These are phyloP conservation scores for Trichophyton schoenleinii DNA, from an alignment of 2,329 filamentous ascomycete genomes.

Conservation along the genomic window DNA sequence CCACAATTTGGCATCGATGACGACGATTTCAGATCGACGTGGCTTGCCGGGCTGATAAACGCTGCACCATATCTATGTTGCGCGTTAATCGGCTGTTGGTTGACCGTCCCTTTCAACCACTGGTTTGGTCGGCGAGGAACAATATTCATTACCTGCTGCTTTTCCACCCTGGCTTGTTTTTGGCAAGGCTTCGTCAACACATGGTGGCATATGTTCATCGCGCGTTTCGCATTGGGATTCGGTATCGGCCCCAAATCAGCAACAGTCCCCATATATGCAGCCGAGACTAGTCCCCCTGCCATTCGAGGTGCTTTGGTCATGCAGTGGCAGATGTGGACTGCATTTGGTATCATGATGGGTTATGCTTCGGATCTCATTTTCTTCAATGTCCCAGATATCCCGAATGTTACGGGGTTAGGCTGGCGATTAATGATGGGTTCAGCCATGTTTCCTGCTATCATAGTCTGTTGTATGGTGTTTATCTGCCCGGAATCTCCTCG, in stretches of 20 bases:
- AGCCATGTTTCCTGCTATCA: slow-evolving; percentile 49
- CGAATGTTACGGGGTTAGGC: slow-evolving; percentile 44
- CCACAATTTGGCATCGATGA: slow-evolving; percentile 47
- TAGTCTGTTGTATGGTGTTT: slow-evolving; percentile 49
- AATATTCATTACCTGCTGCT: slow-evolving; percentile 63
- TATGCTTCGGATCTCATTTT: slow-evolving; percentile 51
- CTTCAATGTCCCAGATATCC: slow-evolving; percentile 41
- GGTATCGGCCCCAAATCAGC: slow-evolving; percentile 65
- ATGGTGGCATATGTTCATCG: slow-evolving; percentile 59
- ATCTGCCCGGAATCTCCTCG: slow-evolving; percentile 45
- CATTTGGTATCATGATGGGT: slow-evolving; percentile 42
- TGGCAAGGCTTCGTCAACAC: slow-evolving; percentile 55
- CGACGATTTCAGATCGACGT: slow-evolving; percentile 37
- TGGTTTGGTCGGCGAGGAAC: slow-evolving; percentile 58
- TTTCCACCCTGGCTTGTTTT: slow-evolving; percentile 45
- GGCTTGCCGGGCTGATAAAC: slow-evolving; percentile 53
- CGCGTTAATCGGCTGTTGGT: slow-evolving; percentile 58
- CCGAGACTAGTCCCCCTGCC: slow-evolving; percentile 56
- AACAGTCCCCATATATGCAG: slow-evolving; percentile 64
- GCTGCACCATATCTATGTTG: slow-evolving; percentile 49
- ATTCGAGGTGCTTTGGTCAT: slow-evolving; percentile 68
- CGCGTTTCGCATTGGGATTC: slow-evolving; percentile 61
- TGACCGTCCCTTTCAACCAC: slow-evolving; percentile 60
- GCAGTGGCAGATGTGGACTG: slow-evolving; percentile 58
- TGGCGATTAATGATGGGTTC: slow-evolving; percentile 61